Evolutionary conservation across 2,329 filamentous ascomycete genomes (phyloP), one percentile per base, ranked within the genome.

Genomic region (Aspergillus texensis): DNA sequence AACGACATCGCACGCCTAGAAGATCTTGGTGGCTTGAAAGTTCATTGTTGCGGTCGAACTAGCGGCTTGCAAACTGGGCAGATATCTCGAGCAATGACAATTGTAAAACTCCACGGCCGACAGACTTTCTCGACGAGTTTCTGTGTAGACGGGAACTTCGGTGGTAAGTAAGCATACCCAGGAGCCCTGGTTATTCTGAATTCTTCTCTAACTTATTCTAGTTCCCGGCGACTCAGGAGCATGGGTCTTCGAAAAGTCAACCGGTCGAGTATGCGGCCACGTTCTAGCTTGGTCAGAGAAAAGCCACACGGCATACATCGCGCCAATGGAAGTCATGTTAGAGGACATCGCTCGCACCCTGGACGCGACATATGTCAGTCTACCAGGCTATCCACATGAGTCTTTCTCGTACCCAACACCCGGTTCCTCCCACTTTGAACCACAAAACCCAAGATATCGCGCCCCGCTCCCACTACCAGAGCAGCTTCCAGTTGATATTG

Each of bases 141-240:
- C 82, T 84, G 84, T 61, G 86, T 89, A 36, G 81, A 84, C 28
- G 86, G 87, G 41, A 84, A 84, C 43, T 88, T 88, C 70, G 86
- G 85, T 68, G 79, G 81, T 83, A 78, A 73, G 77, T 72, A 64
- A 68, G 70, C 68, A 60, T 66, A 68, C 54, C 63, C 67, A 62
- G 41, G 21, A 46, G 41, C 32, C 19, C 28, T 45, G 52, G 21
- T 32, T 28, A 36, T 36, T 26, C 28, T 45, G 30, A 9, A 43
- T 16, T 19, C 8, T 30, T 46, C 21, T 26, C 71, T 63, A 63
- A 63, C 53, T 14, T 11, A 43, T 8, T 56, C 68, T 73, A 78
- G 88, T 95, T 14, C 94, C 94, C 2, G 94, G 94, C 21, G 94
- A 98, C 75, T 94, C 91, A 8, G 94, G 94, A 4, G 94, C 94